Percentiles rank a stretch among this genome's conserved stretches.
Evolutionary conservation across 176 grass and related monocot species (phyloP).

Genomic region (Aegilops umbellulata): DNA sequence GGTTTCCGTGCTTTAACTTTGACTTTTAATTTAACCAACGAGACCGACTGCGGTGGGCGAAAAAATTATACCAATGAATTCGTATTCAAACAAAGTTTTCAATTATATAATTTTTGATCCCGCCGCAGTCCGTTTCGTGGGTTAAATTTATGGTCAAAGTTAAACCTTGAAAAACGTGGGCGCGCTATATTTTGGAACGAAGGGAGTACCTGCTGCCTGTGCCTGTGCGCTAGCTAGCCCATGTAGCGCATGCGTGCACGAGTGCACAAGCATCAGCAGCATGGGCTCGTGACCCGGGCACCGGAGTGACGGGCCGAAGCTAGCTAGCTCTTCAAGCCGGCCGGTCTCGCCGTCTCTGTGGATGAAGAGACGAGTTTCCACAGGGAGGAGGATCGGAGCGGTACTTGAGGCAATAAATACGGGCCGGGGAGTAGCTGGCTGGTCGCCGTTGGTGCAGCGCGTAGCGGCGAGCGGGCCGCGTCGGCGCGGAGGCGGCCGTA

Average conservation of each 20-base stretch:
- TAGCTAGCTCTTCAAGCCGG: neutral
- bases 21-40: too few species aligned
- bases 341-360: neutral
- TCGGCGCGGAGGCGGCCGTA: neutral
- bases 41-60: too few species aligned
- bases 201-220: too few species aligned
- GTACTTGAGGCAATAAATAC: conserved; percentile 10
- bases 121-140: too few species aligned
- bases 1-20: too few species aligned
- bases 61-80: too few species aligned
- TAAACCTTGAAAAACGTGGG: too few species aligned
- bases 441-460: conserved; percentile 33
- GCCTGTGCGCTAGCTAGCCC: neutral
- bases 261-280: neutral
- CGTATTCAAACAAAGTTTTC: too few species aligned
- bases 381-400: neutral
- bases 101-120: too few species aligned
- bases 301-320: neutral
- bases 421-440: neutral
- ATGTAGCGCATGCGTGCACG: neutral
- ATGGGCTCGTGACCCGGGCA: neutral
- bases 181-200: too few species aligned
- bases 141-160: too few species aligned
- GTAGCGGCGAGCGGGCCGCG: too few species aligned
- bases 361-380: neutral